A percentile compares a stretch with the other conserved stretches of the same genome.
Evolutionary conservation across 495 filamentous ascomycete genomes (phyloP).

Genomic region (Echria macrotheca): DNA sequence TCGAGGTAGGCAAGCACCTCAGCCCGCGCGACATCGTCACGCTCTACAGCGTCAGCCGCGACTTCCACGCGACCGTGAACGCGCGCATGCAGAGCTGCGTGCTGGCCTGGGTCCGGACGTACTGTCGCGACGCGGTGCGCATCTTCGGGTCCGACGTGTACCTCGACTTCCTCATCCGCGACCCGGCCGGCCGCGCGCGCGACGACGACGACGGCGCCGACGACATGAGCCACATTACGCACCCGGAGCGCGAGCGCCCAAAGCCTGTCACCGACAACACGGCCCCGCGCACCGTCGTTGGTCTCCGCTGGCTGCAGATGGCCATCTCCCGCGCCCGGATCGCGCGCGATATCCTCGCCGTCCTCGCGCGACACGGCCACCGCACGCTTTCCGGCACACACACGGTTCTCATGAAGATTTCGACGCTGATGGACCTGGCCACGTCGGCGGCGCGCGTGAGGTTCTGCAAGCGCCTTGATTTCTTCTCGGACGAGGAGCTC

Average conservation of each 20-base stretch:
- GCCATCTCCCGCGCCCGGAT: conserved; percentile 24
- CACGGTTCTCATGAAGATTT: conserved; percentile 52
- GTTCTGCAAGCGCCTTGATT: conserved; percentile 41
- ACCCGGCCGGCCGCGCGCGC: conserved; percentile 35
- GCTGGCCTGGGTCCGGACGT: conserved; percentile 18
- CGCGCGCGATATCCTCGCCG: conserved; percentile 48
- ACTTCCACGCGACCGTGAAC: conserved; percentile 51
- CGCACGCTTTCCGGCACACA: conserved; percentile 41
- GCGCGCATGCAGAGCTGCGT: conserved; percentile 36
- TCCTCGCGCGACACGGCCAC: conserved; percentile 46
- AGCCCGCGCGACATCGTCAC: conserved; percentile 43
- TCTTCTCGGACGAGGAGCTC: conserved; percentile 51
- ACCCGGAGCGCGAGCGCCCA: conserved; percentile 7
- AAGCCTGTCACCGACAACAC: conserved; percentile 2
- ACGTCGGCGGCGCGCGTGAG: conserved; percentile 43
- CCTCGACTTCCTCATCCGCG: conserved; percentile 41
- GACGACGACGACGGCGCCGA: conserved; percentile 11
- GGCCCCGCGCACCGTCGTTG: conserved; percentile 21
- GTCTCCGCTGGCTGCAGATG: conserved; percentile 28
- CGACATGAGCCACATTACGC: conserved; percentile 12
- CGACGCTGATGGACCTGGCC: conserved; percentile 60
- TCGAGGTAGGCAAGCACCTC: conserved; percentile 48
- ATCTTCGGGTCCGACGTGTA: conserved; percentile 52
- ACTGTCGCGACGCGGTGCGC: conserved; percentile 38
- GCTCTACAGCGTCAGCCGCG: conserved; percentile 52